Evolutionary conservation across 805 yeast species (phyloP).

Genomic region (Kluyveromyces dobzhanskii): DNA sequence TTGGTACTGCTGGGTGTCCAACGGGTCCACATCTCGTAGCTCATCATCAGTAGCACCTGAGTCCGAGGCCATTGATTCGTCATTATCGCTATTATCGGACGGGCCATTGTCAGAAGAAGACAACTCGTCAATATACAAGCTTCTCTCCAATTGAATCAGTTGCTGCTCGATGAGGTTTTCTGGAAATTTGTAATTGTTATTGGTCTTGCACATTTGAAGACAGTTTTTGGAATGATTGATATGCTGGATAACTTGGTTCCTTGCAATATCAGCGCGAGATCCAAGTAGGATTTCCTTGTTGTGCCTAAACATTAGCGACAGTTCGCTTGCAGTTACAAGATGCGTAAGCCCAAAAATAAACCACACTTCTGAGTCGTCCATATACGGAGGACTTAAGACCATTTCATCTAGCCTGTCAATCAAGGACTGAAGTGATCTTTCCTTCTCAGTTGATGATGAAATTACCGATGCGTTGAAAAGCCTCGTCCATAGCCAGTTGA

Average conservation of each 20-base stretch:
- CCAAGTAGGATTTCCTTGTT: slow-evolving; percentile 6
- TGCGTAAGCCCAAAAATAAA: slow-evolving; percentile 23
- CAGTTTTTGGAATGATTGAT: slow-evolving; percentile 15
- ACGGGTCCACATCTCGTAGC: neutral
- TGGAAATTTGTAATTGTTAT: slow-evolving; percentile 16
- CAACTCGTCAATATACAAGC: slow-evolving; percentile 10
- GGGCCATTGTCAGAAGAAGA: neutral
- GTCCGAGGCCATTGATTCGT: too few species aligned
- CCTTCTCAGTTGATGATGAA: neutral
- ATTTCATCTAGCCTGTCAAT: slow-evolving; percentile 23
- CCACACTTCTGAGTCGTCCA: slow-evolving; percentile 28
- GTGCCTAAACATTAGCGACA: slow-evolving; percentile 13
- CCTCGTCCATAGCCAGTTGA: slow-evolving; percentile 24
- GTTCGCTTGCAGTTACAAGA: slow-evolving; percentile 19
- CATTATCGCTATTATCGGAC: too few species aligned
- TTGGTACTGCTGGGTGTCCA: slow-evolving; percentile 3
- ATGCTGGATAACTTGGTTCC: slow-evolving; percentile 17
- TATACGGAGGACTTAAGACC: slow-evolving; percentile 26
- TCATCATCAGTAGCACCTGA: too few species aligned
- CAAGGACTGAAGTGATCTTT: slow-evolving; percentile 8
- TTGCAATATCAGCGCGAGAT: slow-evolving; percentile 15
- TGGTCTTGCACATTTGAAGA: slow-evolving; percentile 13
- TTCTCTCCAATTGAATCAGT: slow-evolving; percentile 15
- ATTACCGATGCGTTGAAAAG: slow-evolving; percentile 6
- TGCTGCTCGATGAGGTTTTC: slow-evolving; percentile 17